A percentile compares a stretch with the other conserved stretches of the same genome.
phyloP scores from a whole-genome alignment of 2,329 filamentous ascomycete genomes.

The Sarocladium kiliense region DNA sequence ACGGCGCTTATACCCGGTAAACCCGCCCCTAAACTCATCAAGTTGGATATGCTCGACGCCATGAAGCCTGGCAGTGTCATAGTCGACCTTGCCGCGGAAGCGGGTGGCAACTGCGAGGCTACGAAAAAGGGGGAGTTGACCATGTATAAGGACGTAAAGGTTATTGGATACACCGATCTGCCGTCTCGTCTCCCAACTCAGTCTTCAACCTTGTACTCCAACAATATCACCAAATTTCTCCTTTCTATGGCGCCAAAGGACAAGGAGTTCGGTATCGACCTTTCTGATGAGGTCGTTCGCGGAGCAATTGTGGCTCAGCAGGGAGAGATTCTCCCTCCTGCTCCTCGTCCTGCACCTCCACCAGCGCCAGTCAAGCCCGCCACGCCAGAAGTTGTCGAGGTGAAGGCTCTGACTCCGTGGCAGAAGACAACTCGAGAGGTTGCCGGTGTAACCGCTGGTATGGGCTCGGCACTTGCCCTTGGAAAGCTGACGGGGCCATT shows the following conservation, averaged over 20 bases:
- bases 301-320: conserved; percentile 78
- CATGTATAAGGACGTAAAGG: conserved; percentile 71
- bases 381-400: conserved; percentile 37
- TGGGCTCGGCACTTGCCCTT: conserved; percentile 69
- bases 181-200: conserved; percentile 84
- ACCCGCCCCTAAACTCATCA: conserved; percentile 79
- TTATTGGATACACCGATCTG: conserved; percentile 86
- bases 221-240: conserved; percentile 87
- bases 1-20: conserved; percentile 86
- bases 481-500: conserved; percentile 77
- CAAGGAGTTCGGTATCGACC: conserved; percentile 73
- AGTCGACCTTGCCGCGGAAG: conserved; percentile 83
- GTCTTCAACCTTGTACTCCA: conserved; percentile 84
- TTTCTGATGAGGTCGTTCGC: conserved; percentile 79
- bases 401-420: conserved; percentile 71
- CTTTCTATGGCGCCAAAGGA: conserved; percentile 75
- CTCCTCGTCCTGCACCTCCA: conserved; percentile 60
- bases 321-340: conserved; percentile 69
- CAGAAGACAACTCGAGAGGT: conserved; percentile 76
- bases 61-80: conserved; percentile 90
- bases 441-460: conserved; percentile 66
- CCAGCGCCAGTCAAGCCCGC: conserved; percentile 42
- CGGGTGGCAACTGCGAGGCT: conserved; percentile 81
- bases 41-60: conserved; percentile 69
- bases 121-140: conserved; percentile 69